Evolutionary conservation across 345 rosid genomes (phyloP), one percentile per base, ranked within the genome.

Genomic region (Eucalyptus erythrocorys): DNA sequence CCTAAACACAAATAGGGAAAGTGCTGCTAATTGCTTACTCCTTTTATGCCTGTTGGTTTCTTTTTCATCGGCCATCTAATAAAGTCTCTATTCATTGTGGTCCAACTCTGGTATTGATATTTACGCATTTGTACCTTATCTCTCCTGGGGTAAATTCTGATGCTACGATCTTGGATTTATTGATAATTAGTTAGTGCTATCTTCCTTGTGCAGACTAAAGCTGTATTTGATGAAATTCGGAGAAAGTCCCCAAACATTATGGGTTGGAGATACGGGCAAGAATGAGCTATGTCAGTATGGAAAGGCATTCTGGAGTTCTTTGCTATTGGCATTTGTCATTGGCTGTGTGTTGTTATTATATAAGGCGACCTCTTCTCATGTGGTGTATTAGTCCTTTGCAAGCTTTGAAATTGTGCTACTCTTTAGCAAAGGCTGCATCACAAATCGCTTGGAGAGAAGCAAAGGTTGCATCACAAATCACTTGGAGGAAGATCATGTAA

Each of bases 391-490:
- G 51, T 49, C 51, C 51, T 49, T 0, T 15, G 19, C 51, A 49
- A 49, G 0, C 51, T 49, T 49, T 49, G 53, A 1, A 0, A 49
- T 15, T 0, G 3, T 16, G 19, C 51, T 15, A 49, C 15, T 49
- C 51, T 14, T 15, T 49, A 49, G 19, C 51, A 15, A 49, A 14
- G 19, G 19, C 7, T 14, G 1, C 19, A 49, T 49, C 19, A 15
- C 19, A 5, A 0, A 49, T 49, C 7, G 0, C 51, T 14, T 5
- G 51, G 7, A 49, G 51, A n/a, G n/a, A n/a, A n/a, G n/a, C n/a
- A n/a, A n/a, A n/a, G n/a, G n/a, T n/a, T n/a, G 1, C 19, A 49
- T 49, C 19, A 15, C 19, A 5, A 0, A 49, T 49, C 7, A 0
- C 51, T 14, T 5, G 51, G 7, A 49, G 51, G 51, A 15, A 49